Evolutionary conservation across 768 basidiomycete genomes (phyloP), one percentile per base, ranked within the genome.

Genomic region (Antrodiella citrinella): DNA sequence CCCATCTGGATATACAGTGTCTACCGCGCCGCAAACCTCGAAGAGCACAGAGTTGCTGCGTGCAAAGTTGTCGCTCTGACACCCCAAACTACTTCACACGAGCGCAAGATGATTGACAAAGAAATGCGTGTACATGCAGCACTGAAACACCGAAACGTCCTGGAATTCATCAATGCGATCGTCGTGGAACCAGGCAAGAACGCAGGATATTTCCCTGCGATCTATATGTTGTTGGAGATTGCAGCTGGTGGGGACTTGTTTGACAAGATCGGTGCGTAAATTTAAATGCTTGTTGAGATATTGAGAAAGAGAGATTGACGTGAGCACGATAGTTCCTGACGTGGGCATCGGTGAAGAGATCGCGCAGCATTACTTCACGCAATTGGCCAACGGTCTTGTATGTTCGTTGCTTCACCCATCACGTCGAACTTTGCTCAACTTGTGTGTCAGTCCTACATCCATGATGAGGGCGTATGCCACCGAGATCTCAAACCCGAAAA

Each of bases 401-500:
- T 40, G 81, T 68, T 15, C 10, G 13, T 19, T n/a, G n/a, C 44
- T 26, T 21, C 38, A 13, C 25, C 22, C 15, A 45, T 30, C n/a
- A n/a, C n/a, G 1, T 13, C 25, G 12, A 15, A 10, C 40, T 30
- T 44, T 22, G 23, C 19, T 13, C 18, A 30, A 20, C n/a, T n/a
- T n/a, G n/a, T n/a, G n/a, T n/a, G n/a, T 3, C 48, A 95, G 92
- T 71, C 75, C 24, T 95, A 88, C 65, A 85, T 97, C 24, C 94
- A 97, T 60, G 65, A 61, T 5, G 81, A 91, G 68, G 96, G 96
- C 2, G 86, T 99, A 18, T 94, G 91, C 59, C 96, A 99, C 63
- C 82, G 96, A 30, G 96, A 99, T 59, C 75, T 99, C 49, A 99
- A 99, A 62, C 96, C 96, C 0, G 96, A 99, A 65, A 99, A 99